Conservation (phyloP, 2,329 filamentous ascomycete genomes). For the Pestalotiopsis sp. region DNA sequence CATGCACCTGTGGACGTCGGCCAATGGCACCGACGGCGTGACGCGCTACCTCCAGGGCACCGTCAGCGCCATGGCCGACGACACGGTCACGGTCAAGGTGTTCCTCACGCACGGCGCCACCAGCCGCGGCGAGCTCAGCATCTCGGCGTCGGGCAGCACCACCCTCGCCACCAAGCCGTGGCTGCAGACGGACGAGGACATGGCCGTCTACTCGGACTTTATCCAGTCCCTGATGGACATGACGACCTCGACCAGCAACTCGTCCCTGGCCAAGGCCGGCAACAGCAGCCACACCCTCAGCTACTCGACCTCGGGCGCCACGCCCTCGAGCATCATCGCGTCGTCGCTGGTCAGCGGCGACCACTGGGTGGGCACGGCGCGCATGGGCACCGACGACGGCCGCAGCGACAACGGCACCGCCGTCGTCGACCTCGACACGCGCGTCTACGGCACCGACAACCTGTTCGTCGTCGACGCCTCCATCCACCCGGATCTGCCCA, state of each 20-base stretch:
- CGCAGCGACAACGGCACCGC: background rate
- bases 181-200: background rate
- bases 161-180: constrained; percentile 6
- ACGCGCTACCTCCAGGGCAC: constrained; percentile 9
- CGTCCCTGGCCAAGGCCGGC: background rate
- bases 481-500: constrained; percentile 9
- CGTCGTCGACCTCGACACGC: background rate
- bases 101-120: constrained; percentile 5
- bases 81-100: background rate
- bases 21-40: constrained; percentile 4
- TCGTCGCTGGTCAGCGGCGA: constrained; percentile 2
- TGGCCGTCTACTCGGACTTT: background rate
- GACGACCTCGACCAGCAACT: background rate
- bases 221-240: constrained; percentile 4
- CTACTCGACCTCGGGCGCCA: constrained; percentile 3
- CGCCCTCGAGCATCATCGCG: background rate
- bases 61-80: constrained; percentile 1
- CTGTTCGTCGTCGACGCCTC: constrained; percentile 7
- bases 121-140: background rate
- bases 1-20: constrained; percentile 4
- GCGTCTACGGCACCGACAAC: constrained; percentile 8
- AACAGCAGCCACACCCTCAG: constrained; percentile 3
- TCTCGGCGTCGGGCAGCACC: background rate
- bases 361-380: constrained; percentile 5
- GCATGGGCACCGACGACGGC: constrained; percentile 2